Percentiles rank a stretch among this genome's conserved stretches.
Conservation (phyloP, 306 rosid genomes). For the Lotus japonicus region DNA sequence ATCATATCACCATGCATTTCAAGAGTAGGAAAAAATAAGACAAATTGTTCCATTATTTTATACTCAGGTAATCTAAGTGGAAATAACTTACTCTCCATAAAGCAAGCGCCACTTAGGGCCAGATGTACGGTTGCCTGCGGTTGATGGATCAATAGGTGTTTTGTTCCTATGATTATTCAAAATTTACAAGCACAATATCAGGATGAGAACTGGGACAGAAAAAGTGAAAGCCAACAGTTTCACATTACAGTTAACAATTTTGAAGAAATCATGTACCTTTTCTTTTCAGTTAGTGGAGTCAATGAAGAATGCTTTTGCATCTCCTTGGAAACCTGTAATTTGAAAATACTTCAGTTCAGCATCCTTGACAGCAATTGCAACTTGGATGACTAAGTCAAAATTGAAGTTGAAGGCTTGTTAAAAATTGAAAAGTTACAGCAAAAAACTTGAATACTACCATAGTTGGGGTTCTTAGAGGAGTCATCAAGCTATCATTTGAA, state of each 20-base stretch:
- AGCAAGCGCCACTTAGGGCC: conserved; percentile 61
- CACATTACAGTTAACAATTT: not conserved
- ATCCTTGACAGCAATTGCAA: not conserved
- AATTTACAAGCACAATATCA: conserved; percentile 8
- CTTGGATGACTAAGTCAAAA: not conserved
- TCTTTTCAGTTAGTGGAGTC: conserved; percentile 79
- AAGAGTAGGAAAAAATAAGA: not conserved
- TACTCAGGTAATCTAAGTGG: not conserved
- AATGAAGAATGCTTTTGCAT: conserved; percentile 37
- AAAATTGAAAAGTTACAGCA: not conserved
- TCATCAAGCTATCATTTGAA: conserved; percentile 52
- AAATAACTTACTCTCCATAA: conserved; percentile 50
- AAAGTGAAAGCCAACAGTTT: not conserved
- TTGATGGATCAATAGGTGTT: conserved; percentile 44
- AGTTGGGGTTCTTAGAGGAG: conserved; percentile 71
- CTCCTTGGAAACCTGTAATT: conserved; percentile 46
- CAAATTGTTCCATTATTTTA: not conserved
- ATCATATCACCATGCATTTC: too few species aligned
- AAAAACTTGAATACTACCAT: conserved; percentile 50
- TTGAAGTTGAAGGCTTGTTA: too few species aligned
- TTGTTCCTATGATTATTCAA: conserved; percentile 32
- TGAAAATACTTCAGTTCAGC: conserved; percentile 18
- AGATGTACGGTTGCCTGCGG: conserved; percentile 27
- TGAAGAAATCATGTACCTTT: conserved; percentile 41
- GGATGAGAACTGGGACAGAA: not conserved